Percentiles rank a stretch among this genome's conserved stretches.
Evolutionary conservation across 177 flowering plant genomes (phyloP).

Genomic region (Telopea speciosissima): DNA sequence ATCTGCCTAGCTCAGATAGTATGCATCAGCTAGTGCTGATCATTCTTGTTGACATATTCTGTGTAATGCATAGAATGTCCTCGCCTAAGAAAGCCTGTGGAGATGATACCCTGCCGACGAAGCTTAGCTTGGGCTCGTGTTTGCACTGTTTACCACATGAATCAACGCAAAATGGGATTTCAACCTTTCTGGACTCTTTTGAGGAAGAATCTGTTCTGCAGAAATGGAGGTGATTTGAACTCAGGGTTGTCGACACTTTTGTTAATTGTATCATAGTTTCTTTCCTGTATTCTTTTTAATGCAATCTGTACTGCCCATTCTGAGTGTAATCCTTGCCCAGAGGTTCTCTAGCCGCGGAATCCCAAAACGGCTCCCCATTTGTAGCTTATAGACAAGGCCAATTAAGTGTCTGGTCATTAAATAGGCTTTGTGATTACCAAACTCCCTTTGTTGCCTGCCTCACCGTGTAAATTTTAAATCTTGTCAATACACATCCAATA

Average conservation of each 20-base stretch:
- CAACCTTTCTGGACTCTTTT: neutral
- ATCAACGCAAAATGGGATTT: neutral
- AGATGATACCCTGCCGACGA: neutral
- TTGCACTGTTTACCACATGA: neutral
- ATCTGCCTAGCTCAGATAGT: neutral
- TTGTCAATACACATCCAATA: too few species aligned
- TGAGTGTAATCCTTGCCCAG: too few species aligned
- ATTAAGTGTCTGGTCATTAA: too few species aligned
- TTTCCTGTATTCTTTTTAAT: neutral
- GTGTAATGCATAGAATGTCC: neutral
- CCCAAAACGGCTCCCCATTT: too few species aligned
- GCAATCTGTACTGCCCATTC: neutral
- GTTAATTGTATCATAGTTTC: neutral
- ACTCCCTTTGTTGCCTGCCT: too few species aligned
- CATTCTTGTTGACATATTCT: neutral
- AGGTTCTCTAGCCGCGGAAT: too few species aligned
- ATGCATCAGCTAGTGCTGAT: neutral
- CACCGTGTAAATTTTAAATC: too few species aligned
- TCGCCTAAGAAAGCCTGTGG: neutral
- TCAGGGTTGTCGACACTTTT: neutral
- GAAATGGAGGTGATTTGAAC: neutral
- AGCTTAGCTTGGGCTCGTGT: neutral
- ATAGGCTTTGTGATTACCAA: too few species aligned
- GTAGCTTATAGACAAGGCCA: too few species aligned
- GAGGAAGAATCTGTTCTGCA: neutral